phyloP scores from a whole-genome alignment of 768 basidiomycete genomes.

The Cystofilobasidium ferigula region DNA sequence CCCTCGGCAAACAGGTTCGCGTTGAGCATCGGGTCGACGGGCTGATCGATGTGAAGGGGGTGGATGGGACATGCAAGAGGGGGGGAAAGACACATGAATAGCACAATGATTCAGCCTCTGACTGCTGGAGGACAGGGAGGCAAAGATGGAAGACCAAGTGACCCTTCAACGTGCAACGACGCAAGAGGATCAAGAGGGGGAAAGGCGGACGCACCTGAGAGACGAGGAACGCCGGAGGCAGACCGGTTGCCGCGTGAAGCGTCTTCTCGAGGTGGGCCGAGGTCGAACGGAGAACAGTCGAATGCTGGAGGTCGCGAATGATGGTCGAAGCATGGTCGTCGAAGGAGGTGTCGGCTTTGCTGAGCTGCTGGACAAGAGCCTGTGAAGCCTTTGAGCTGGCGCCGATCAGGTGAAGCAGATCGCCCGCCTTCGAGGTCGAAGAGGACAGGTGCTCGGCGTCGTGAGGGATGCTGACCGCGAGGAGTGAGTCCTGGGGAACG shows the following conservation, averaged over 20 bases:
- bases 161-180: conserved; percentile 1
- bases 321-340: background rate
- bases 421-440: background rate
- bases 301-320: conserved; percentile 5
- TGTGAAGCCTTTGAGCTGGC: conserved; percentile 5
- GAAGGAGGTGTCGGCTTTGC: background rate
- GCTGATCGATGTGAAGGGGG: conserved; percentile 40
- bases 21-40: conserved; percentile 47
- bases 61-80: background rate
- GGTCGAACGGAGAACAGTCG: background rate
- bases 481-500: conserved; percentile 1
- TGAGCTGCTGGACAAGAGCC: conserved; percentile 8
- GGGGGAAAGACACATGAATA: background rate
- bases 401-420: conserved; percentile 14
- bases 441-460: background rate
- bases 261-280: conserved; percentile 7
- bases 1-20: conserved; percentile 22
- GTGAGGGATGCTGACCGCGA: conserved; percentile 14
- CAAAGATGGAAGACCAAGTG: background rate
- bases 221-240: conserved; percentile 40
- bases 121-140: background rate
- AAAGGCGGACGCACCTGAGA: conserved; percentile 43
- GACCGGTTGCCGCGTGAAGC: background rate
- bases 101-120: background rate
- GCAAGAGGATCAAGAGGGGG: background rate